Conservation (phyloP, 257 asterid species). For the Solanum ossicruentum region DNA sequence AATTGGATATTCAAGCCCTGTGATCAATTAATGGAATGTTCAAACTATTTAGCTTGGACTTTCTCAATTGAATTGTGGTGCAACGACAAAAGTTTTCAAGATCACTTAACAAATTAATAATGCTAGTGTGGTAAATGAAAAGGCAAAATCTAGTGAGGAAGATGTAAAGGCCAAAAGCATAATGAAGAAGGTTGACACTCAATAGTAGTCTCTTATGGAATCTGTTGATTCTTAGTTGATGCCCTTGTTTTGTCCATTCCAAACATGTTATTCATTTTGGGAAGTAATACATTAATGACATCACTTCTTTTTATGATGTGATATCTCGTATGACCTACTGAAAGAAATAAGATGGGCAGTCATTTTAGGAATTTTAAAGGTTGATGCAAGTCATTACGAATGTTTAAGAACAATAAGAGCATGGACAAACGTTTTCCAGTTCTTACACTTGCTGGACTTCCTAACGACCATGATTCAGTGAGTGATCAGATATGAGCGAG, state of each 20-base stretch:
- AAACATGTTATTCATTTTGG: neutral
- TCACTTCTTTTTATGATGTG: neutral
- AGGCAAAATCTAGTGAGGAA: neutral
- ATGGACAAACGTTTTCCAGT: too few relatives aligned
- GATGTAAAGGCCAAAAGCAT: neutral
- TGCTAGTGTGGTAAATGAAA: too few relatives aligned
- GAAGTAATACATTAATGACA: neutral
- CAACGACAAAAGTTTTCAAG: neutral
- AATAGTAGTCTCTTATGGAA: neutral
- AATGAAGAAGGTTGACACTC: neutral
- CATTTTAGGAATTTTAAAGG: too few relatives aligned
- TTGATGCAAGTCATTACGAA: too few relatives aligned
- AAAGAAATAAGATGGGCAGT: neutral
- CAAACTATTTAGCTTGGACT: neutral
- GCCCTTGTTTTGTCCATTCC: neutral
- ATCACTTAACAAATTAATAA: too few relatives aligned
- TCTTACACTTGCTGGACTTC: too few relatives aligned
- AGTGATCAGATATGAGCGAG: too few relatives aligned
- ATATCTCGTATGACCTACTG: neutral
- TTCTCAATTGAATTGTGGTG: neutral
- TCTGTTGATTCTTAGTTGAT: neutral
- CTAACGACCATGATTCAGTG: too few relatives aligned
- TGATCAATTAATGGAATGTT: too few relatives aligned
- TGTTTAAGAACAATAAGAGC: too few relatives aligned
- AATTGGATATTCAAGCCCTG: neutral